Evolutionary conservation across 305 asterid species (phyloP).

Genomic region (Rubia balearica): DNA sequence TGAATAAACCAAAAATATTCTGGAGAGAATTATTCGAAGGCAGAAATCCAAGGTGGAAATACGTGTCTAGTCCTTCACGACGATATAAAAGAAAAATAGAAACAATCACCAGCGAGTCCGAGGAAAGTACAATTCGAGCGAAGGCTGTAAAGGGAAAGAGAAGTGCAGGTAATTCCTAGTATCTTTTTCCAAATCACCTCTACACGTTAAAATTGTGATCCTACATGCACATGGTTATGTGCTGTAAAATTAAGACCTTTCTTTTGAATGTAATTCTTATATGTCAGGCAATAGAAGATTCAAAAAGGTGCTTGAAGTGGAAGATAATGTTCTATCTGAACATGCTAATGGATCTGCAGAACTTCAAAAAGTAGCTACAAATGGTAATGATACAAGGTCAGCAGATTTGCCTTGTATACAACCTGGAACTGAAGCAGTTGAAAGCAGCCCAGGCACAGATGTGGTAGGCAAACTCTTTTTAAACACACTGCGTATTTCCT

Average conservation of each 20-base stretch:
- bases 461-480: constrained; percentile 6
- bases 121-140: constrained; percentile 16
- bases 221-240: neutral
- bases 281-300: constrained; percentile 11
- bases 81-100: constrained; percentile 32
- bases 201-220: neutral
- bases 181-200: neutral
- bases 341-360: neutral
- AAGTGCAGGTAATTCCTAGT: constrained; percentile 22
- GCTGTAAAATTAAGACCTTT: neutral
- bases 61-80: constrained; percentile 23
- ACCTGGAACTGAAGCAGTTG: neutral
- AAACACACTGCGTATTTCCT: neutral
- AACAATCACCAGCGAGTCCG: constrained; percentile 14
- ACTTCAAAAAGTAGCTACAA: constrained; percentile 17
- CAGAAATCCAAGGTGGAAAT: constrained; percentile 45
- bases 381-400: constrained; percentile 1
- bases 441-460: neutral
- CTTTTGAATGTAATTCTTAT: constrained; percentile 17
- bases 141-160: constrained; percentile 20
- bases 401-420: constrained; percentile 12
- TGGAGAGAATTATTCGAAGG: constrained; percentile 47
- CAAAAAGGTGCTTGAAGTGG: neutral
- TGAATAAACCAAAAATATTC: constrained; percentile 32
- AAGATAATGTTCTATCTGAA: neutral